Evolutionary conservation across 1,284 basidiomycete species (phyloP), one percentile per base, ranked within the genome.

Genomic region (Athelia sp.): DNA sequence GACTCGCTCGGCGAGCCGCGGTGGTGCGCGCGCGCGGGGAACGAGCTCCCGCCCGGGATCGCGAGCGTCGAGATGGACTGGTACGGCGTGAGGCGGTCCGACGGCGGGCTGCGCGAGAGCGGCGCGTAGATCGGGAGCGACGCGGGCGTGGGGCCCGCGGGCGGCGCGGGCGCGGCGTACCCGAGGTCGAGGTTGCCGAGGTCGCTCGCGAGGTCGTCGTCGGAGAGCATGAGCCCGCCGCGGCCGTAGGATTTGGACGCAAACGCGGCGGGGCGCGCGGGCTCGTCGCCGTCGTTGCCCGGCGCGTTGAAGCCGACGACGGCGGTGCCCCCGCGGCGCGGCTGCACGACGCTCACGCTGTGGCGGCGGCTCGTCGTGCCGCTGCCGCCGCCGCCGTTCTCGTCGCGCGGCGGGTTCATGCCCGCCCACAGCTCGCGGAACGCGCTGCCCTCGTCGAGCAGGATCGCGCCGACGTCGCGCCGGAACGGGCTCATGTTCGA

Each of bases 361-460:
- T 94, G 92, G 34, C 92, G 72, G 42, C 92, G 73, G 58, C 87
- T 90, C 10, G 90, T 91, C 1, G 88, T 86, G 0, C 91, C 92
- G 58, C 88, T 90, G 1, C 78, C 78, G 15, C 74, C 78, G 10
- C 71, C 72, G 19, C 78, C 79, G 48, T 74, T 76, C 62, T 85
- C 82, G 54, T 83, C 78, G 43, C 76, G 71, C 4, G 76, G 79
- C 0, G 74, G 79, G 52, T 80, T 71, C 73, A 79, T 79, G 24
- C 79, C 81, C 0, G 79, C 74, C 84, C 85, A 88, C 9, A 87
- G 70, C 57, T 87, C 84, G 40, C 82, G 72, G 56, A 86, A 79
- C 0, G 79, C 78, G 0, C 81, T 76, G 3, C 76, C 78, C 49
- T 87, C 84, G 57, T 89, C 84, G 48, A 85, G 67, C 32, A 90